Evolutionary conservation across 345 rosid species (phyloP).

Genomic region (Eucalyptus cloeziana): DNA sequence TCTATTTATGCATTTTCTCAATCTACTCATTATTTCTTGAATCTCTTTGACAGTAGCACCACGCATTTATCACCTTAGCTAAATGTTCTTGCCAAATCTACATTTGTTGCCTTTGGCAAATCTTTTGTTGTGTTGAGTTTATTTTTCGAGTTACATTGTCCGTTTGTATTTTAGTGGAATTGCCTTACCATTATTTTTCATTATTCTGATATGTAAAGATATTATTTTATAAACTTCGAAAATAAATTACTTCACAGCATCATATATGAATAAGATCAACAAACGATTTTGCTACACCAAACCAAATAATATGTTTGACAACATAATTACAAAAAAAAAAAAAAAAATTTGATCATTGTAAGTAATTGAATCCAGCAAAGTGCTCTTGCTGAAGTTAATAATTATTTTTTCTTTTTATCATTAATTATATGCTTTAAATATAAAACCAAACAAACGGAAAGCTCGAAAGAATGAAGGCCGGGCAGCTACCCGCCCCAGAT

Average conservation of each 20-base stretch:
- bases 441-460: no score
- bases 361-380: neutral
- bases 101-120: neutral
- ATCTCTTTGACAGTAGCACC: no score
- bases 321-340: neutral
- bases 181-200: neutral
- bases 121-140: neutral
- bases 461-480: neutral
- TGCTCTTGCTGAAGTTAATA: neutral
- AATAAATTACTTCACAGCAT: fast-evolving
- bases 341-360: neutral
- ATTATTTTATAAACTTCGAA: neutral
- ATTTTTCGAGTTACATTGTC: fast-evolving
- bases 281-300: fast-evolving
- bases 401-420: no score
- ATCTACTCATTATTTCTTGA: no score
- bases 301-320: neutral
- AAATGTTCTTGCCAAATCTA: neutral
- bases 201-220: neutral
- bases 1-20: no score
- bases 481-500: neutral
- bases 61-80: neutral
- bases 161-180: neutral
- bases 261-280: neutral
- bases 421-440: no score